These are phyloP conservation scores for Pyrenophora teres DNA, from an alignment of 2,329 filamentous ascomycete genomes.

Conservation along the genomic window DNA sequence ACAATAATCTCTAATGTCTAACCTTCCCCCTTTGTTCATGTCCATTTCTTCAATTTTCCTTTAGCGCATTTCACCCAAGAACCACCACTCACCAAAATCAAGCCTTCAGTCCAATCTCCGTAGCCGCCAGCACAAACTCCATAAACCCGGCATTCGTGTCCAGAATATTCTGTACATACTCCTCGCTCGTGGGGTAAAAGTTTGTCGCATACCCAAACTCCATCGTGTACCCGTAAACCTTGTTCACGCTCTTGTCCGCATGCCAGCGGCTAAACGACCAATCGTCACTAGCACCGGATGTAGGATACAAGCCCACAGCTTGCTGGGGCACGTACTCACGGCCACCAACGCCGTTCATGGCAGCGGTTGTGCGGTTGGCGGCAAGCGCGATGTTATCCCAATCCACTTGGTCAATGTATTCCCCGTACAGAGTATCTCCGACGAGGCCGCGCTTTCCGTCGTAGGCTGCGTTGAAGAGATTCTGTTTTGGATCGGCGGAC, in stretches of 20 bases:
- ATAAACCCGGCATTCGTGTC: constrained; percentile 52
- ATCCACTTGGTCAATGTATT: constrained; percentile 46
- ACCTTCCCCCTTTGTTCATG: no score
- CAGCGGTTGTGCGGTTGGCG: constrained; percentile 40
- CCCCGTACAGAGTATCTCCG: constrained; percentile 57
- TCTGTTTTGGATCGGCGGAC: constrained; percentile 53
- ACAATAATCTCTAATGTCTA: background rate
- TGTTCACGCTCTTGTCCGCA: constrained; percentile 43
- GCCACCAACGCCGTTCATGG: constrained; percentile 45
- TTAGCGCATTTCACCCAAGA: no score
- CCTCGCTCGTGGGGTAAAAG: constrained; percentile 48
- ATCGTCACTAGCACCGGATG: constrained; percentile 46
- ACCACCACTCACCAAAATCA: background rate
- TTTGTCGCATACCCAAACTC: constrained; percentile 50
- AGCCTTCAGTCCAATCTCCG: constrained; percentile 38
- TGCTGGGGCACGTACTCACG: constrained; percentile 40
- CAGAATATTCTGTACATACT: constrained; percentile 50
- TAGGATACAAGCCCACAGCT: constrained; percentile 47
- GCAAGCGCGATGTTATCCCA: constrained; percentile 39
- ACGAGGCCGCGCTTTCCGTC: constrained; percentile 58
- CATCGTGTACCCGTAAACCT: constrained; percentile 49
- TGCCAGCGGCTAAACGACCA: constrained; percentile 47
- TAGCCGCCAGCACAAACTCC: constrained; percentile 47
- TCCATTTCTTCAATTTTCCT: no score
- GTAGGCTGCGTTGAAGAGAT: constrained; percentile 58